Evolutionary conservation across 2,329 filamentous ascomycete species (phyloP).

Genomic region (Chrysoporthe puriensis): DNA sequence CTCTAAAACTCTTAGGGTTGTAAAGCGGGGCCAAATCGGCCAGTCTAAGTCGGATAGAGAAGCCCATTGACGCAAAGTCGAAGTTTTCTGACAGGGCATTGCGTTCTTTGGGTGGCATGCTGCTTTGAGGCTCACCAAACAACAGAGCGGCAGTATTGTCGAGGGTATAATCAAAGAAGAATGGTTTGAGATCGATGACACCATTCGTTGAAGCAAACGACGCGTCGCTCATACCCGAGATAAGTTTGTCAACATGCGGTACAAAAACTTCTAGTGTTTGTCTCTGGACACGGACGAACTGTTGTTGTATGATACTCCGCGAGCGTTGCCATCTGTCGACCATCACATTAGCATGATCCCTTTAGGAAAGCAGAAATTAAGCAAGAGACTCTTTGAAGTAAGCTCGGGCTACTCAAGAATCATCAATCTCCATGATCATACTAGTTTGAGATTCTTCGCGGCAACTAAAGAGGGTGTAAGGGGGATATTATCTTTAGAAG

Average conservation of each 20-base stretch:
- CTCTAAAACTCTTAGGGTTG: slow-evolving; percentile 25
- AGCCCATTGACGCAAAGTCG: slow-evolving; percentile 29
- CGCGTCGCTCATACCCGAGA: slow-evolving; percentile 8
- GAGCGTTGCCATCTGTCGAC: slow-evolving; percentile 37
- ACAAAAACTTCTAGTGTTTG: slow-evolving; percentile 2
- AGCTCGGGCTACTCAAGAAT: no score
- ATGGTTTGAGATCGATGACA: slow-evolving; percentile 33
- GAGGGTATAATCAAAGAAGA: slow-evolving; percentile 34
- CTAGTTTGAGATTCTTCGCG: background rate
- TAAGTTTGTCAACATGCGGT: slow-evolving; percentile 15
- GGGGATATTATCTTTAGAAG: background rate
- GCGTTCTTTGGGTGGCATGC: slow-evolving; percentile 25
- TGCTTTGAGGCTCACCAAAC: slow-evolving; percentile 33
- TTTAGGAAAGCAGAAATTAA: background rate
- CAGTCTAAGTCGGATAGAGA: slow-evolving; percentile 29
- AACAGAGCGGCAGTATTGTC: slow-evolving; percentile 32
- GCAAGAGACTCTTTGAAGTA: no score
- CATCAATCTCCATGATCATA: no score
- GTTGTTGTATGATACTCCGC: slow-evolving; percentile 35
- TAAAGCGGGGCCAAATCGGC: slow-evolving; percentile 30
- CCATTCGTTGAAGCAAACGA: background rate
- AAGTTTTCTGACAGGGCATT: slow-evolving; percentile 32
- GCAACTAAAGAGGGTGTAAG: background rate
- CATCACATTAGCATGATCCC: background rate
- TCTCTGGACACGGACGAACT: slow-evolving; percentile 34